phyloP scores from a whole-genome alignment of 257 asterid genomes.

The Ehretia macrophylla region DNA sequence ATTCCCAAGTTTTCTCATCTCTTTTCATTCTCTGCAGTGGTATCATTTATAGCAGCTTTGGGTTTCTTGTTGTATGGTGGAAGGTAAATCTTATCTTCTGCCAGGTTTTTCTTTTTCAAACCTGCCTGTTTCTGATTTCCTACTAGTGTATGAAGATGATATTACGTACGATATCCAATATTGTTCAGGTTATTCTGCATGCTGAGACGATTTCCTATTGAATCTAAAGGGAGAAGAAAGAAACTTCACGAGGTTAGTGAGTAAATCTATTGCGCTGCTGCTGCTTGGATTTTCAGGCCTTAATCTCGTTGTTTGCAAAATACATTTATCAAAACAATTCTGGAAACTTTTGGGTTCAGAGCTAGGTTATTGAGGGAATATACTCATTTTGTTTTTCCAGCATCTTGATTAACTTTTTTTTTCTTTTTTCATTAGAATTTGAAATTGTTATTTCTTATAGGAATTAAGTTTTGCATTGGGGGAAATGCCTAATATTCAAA shows the following conservation, averaged over 20 bases:
- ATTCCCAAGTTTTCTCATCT: conserved; percentile 21
- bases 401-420: too few relatives aligned
- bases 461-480: too few relatives aligned
- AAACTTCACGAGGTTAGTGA: conserved; percentile 73
- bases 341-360: background rate
- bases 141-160: conserved; percentile 3
- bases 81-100: conserved; percentile 44
- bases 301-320: background rate
- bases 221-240: conserved; percentile 95
- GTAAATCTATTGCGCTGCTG: conserved; percentile 9
- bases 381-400: too few relatives aligned
- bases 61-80: conserved; percentile 96
- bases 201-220: conserved; percentile 91
- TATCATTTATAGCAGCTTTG: conserved; percentile 78
- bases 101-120: background rate
- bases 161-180: background rate
- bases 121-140: conserved; percentile 2
- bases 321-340: background rate
- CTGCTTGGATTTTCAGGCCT: background rate
- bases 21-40: conserved; percentile 57
- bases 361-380: background rate
- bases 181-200: conserved; percentile 68
- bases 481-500: too few relatives aligned
- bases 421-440: too few relatives aligned
- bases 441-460: too few relatives aligned